These are phyloP conservation scores for Kitagawia praeruptora DNA, from an alignment of 129 eudicot genomes.

Conservation along the genomic window DNA sequence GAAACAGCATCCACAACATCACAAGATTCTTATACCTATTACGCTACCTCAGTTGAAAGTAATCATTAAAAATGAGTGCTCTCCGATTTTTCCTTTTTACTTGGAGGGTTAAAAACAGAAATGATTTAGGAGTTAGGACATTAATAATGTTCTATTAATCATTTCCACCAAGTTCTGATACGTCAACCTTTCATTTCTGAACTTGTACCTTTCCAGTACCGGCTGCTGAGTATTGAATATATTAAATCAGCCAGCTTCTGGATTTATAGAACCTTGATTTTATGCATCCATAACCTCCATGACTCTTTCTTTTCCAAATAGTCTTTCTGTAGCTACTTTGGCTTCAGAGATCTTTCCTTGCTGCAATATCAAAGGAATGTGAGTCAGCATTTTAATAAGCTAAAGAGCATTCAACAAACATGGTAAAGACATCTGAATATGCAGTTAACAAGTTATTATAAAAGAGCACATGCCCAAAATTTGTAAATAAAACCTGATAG, in stretches of 20 bases:
- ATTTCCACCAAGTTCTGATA: background rate
- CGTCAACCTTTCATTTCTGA: background rate
- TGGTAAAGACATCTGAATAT: background rate
- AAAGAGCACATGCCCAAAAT: background rate
- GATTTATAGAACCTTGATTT: slow-evolving; percentile 60
- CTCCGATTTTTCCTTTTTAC: background rate
- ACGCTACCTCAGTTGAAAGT: background rate
- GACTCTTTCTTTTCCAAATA: slow-evolving; percentile 76
- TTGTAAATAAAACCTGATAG: slow-evolving; percentile 50
- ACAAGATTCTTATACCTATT: background rate
- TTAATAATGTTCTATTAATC: background rate
- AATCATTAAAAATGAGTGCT: background rate
- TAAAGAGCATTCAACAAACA: background rate
- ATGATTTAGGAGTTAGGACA: background rate
- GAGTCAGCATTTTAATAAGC: background rate
- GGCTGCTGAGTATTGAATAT: slow-evolving; percentile 47
- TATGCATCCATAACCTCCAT: slow-evolving; percentile 56
- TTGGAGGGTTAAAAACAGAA: too few species aligned
- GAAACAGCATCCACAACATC: too few species aligned
- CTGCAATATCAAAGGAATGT: slow-evolving; percentile 27
- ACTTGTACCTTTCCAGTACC: slow-evolving; percentile 72
- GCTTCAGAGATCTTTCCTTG: slow-evolving; percentile 79
- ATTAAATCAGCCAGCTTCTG: slow-evolving; percentile 90
- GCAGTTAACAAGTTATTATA: background rate
- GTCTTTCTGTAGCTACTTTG: slow-evolving; percentile 46